Evolutionary conservation across 208 protist genomes (phyloP).

Genomic region (Giardia duodenalis): DNA sequence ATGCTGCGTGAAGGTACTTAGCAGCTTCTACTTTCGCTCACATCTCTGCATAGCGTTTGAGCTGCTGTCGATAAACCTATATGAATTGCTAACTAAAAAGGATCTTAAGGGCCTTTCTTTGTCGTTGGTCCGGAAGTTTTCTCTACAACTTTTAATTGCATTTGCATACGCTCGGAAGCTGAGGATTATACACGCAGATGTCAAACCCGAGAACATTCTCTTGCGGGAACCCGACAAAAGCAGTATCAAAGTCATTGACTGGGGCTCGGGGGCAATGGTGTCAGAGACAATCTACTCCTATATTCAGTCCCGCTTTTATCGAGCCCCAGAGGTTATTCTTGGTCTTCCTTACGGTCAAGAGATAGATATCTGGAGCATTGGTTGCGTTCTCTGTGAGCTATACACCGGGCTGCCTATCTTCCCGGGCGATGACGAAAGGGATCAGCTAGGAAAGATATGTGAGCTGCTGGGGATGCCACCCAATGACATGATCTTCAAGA

Average conservation of each 20-base stretch:
- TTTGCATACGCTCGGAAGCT: constrained; percentile 22
- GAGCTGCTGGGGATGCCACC: constrained; percentile 58
- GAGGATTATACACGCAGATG: constrained; percentile 51
- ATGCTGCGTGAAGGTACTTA: constrained; percentile 32
- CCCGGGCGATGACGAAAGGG: constrained; percentile 66
- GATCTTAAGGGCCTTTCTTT: constrained; percentile 57
- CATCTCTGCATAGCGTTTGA: constrained; percentile 62
- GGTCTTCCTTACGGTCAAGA: constrained; percentile 63
- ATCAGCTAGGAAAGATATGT: constrained; percentile 74
- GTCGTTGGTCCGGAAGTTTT: constrained; percentile 46
- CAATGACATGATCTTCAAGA: constrained; percentile 49
- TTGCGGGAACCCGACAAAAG: constrained; percentile 59
- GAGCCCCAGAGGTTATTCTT: constrained; percentile 78
- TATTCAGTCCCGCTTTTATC: constrained; percentile 77
- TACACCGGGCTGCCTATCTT: constrained; percentile 86
- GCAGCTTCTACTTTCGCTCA: constrained; percentile 40
- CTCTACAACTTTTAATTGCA: constrained; percentile 41
- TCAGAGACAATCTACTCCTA: constrained; percentile 63
- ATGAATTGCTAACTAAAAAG: constrained; percentile 63
- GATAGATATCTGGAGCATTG: constrained; percentile 94
- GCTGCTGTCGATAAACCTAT: constrained; percentile 63
- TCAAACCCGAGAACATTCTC: constrained; percentile 64
- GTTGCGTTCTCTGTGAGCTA: constrained; percentile 90
- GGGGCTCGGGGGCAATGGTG: constrained; percentile 76
- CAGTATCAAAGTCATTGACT: constrained; percentile 90